These are phyloP conservation scores for Amaranthus cruentus DNA, from an alignment of 148 eudicot genomes.

Conservation along the genomic window DNA sequence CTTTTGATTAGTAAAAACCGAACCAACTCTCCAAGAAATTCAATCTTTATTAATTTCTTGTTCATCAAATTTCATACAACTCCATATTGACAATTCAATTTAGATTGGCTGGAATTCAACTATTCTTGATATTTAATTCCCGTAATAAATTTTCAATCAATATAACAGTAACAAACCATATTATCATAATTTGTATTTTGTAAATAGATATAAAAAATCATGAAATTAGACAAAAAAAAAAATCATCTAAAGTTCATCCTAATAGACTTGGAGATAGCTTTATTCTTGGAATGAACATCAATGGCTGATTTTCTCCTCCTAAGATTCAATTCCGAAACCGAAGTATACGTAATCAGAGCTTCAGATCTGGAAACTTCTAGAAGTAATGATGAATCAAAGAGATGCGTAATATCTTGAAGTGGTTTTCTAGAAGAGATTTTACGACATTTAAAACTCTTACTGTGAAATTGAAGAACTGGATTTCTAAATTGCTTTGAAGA, in stretches of 20 bases:
- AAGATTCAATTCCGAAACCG: background rate
- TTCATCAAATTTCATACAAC: too few species aligned
- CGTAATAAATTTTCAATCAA: too few species aligned
- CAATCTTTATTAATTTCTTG: too few species aligned
- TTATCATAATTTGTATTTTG: background rate
- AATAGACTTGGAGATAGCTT: conserved; percentile 16
- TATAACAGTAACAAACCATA: too few species aligned
- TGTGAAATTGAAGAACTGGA: conserved; percentile 7
- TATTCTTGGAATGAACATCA: conserved; percentile 2
- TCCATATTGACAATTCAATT: too few species aligned
- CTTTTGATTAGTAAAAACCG: too few species aligned
- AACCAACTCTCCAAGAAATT: too few species aligned
- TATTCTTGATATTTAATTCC: too few species aligned
- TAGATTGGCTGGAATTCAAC: too few species aligned
- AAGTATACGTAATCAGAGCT: background rate
- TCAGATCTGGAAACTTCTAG: background rate
- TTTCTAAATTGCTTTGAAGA: conserved; percentile 13
- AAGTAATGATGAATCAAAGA: conserved; percentile 6
- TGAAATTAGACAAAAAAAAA: background rate
- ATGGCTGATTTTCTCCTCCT: conserved; percentile 7
- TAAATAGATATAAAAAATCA: background rate
- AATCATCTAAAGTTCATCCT: conserved; percentile 22
- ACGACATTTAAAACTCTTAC: conserved; percentile 10
- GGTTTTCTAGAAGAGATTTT: conserved; percentile 7
- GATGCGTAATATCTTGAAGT: conserved; percentile 28